phyloP scores from a whole-genome alignment of 352 stramenopile species.

The Pythium guiyangense region DNA sequence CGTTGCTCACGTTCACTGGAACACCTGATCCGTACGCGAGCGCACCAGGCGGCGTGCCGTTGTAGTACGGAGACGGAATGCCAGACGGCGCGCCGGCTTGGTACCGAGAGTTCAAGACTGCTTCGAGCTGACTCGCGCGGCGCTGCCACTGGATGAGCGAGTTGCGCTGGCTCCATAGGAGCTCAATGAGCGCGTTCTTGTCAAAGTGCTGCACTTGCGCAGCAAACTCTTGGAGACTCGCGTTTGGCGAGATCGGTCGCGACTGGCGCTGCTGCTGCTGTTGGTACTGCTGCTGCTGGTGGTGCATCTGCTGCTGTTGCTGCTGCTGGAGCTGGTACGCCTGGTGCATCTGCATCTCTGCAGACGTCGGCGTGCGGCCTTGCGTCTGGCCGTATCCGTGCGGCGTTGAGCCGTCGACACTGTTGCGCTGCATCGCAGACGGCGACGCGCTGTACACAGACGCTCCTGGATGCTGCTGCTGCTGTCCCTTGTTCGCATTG shows the following conservation, averaged over 20 bases:
- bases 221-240: conserved; percentile 57
- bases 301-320: conserved; percentile 20
- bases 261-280: conserved; percentile 26
- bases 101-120: conserved; percentile 27
- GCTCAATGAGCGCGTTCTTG: conserved; percentile 56
- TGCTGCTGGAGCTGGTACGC: conserved; percentile 21
- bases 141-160: conserved; percentile 61
- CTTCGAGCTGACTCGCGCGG: conserved; percentile 43
- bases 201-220: conserved; percentile 67
- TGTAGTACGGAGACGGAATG: conserved; percentile 33
- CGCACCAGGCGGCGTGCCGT: conserved; percentile 20
- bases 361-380: conserved; percentile 1
- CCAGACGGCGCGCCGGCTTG: not conserved
- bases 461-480: conserved; percentile 1
- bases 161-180: conserved; percentile 69
- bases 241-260: conserved; percentile 9
- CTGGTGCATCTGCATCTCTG: conserved; percentile 15
- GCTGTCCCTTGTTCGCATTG: not conserved
- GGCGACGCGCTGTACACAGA: conserved; percentile 1
- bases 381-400: conserved; percentile 10
- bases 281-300: conserved; percentile 27
- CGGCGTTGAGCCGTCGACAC: not conserved
- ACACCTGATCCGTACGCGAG: conserved; percentile 17
- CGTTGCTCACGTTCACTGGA: conserved; percentile 21
- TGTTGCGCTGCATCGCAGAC: conserved; percentile 9